Base-by-base conservation (phyloP, 495 filamentous ascomycete genomes). In the Penicillium subrubescens region DNA sequence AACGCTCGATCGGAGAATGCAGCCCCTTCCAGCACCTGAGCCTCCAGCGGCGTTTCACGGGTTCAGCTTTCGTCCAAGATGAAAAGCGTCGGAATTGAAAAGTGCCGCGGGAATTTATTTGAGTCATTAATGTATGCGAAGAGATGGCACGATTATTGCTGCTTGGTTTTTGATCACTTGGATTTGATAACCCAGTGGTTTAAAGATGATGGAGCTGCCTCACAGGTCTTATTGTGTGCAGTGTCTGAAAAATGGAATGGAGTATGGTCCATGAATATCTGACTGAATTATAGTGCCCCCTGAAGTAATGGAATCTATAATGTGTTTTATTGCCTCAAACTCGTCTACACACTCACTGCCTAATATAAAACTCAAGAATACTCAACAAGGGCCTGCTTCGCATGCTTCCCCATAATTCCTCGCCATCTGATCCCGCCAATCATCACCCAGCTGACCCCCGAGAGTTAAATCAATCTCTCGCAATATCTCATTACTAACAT, bases 401-500 rank as follows among this genome's bases (percentile, higher is more conserved):
- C 44, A n/a, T 37, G 21, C 8, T 64, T 63, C 27, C 27, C 51
- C 57, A 50, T 61, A 48, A 8, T 48, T 54, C 21, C 44, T 21
- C 6, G 66, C 48, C 25, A 68, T 14, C 31, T 53, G 43, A 11
- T 68, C 61, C 6, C 66, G 66, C 66, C 66, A 68, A 17, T 68
- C 59, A 56, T 68, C 66, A 8, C 66, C 66, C 11, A 50, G 19
- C 25, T 60, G 55, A 8, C 48, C 60, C 2, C 54, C 46, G 2
- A 65, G n/a, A 15, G 62, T 61, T 19, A 68, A 15, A 29, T 68
- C 66, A 10, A 68, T 46, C 31, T 68, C 66, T 17, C 66, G 44
- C 15, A 68, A 17, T 23, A 68, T 33, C 33, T 68, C 66, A 60
- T 68, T 34, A 33, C 66, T 68, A 3, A 68, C 59, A 65, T 68